phyloP scores from a whole-genome alignment of 768 basidiomycete species.

The Coprinopsis sp. region DNA sequence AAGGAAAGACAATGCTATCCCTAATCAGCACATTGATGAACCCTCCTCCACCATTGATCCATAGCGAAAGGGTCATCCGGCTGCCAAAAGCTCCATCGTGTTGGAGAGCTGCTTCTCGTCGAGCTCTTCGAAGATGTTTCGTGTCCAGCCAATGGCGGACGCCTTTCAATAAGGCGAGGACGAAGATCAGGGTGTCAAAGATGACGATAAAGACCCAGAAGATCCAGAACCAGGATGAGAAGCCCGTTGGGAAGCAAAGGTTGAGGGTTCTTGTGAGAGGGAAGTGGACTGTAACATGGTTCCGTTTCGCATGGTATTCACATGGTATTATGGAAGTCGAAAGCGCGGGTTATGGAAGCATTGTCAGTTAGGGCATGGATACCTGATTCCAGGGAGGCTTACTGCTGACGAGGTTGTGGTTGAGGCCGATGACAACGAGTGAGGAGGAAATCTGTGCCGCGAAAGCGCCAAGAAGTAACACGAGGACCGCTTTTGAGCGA shows the following conservation, averaged over 20 bases:
- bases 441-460: background rate
- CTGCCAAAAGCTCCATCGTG: background rate
- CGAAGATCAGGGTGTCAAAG: constrained; percentile 1
- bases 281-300: background rate
- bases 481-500: background rate
- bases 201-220: constrained; percentile 1
- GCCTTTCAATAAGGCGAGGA: background rate
- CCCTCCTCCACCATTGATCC: background rate
- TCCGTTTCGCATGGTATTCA: no score
- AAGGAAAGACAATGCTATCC: constrained; percentile 11
- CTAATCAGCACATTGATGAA: constrained; percentile 9
- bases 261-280: background rate
- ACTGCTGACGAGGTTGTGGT: background rate
- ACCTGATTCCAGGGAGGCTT: background rate
- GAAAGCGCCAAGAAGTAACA: background rate
- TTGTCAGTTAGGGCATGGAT: background rate
- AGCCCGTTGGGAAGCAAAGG: background rate
- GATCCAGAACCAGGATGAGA: background rate
- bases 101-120: no score
- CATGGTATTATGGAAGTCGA: no score
- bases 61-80: background rate
- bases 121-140: no score
- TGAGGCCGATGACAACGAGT: background rate
- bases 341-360: no score
- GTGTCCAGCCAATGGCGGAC: no score